Evolutionary conservation across 805 yeast genomes (phyloP), one percentile per base, ranked within the genome.

Genomic region (Wickerhamiella azymoides): DNA sequence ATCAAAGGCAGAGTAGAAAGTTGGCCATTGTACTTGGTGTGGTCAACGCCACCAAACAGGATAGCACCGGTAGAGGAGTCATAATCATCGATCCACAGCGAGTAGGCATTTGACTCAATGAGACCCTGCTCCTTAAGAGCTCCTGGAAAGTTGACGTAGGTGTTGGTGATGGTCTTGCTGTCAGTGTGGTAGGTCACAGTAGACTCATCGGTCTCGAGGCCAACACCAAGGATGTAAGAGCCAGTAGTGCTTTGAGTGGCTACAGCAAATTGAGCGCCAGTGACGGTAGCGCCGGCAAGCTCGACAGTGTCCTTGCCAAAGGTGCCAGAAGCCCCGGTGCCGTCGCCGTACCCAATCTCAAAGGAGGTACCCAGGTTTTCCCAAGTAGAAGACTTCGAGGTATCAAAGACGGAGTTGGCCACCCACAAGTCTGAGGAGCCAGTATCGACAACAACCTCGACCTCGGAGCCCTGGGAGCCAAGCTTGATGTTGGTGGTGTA

Each of bases 391-490:
- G 45, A 42, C 24, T 25, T 11, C 13, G 26, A 16, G 21, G 40
- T 17, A 19, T 25, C 27, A 24, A 21, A 42, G 19, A 6, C 28
- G 11, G 26, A 5, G 24, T 5, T 11, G 10, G 13, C 39, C 2
- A 78, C 72, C 84, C 84, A 79, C 36, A 79, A 57, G 57, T 80
- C 88, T 1, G 80, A 69, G 0, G 85, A 77, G 2, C 88, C 88
- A 1, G 88, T 80, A 54, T 81, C 89, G 9, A 81, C 58, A 27
- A 77, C 57, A 11, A 79, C 76, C 3, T 64, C 65, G 3, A 79
- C 65, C 5, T 61, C 24, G 7, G 24, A 5, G 4, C 24, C 24
- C 24, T 21, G 24, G 19, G 43, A 25, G 30, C 43, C 43, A 17
- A 39, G 13, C 24, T 39, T 28, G 26, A 39, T 39, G 18, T 28